Evolutionary conservation across 1,284 basidiomycete genomes (phyloP), one percentile per base, ranked within the genome.

Genomic region (Leccinum idahoense): DNA sequence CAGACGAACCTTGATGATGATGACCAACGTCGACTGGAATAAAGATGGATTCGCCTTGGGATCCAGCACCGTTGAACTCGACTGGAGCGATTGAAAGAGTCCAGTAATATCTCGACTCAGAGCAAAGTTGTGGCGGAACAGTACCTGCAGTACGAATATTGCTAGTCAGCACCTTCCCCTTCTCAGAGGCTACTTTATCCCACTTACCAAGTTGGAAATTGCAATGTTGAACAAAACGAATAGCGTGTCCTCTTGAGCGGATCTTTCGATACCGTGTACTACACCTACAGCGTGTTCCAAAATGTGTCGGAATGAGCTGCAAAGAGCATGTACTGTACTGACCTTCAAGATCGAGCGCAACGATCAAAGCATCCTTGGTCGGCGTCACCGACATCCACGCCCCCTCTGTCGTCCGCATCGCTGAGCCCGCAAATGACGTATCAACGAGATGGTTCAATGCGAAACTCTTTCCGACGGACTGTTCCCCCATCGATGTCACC

Each of bases 321-420:
- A 4, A n/a, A 51, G 18, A 46, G 8, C 6, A 2, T 41, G 10
- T 6, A 15, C 15, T 2, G 2, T 10, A 53, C 58, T 7, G 1
- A 79, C 85, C 85, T 78, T 87, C 86, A 63, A 87, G 87, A 67
- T 88, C 86, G 2, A 88, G 75, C 0, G 85, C 81, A 6, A 88
- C 85, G 11, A 87, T 76, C 23, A 88, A 72, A 0, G 73, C 70
- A 35, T 84, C 79, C 49, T 81, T 75, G 0, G 85, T 86, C 0
- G 86, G 86, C 2, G 86, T 86, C 4, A 84, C 83, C 1, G 86
- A 85, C 80, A 88, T 83, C 86, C 86, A 87, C 2, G 86, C 84
- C 1, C 85, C 85, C 74, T 88, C 86, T 66, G 67, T 88, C 1
- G 85, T 87, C 32, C 85, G 75, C 84, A 88, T 86, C 0, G 86